Conservation (phyloP, 306 rosid genomes). For the Fragaria nilgerrensis region DNA sequence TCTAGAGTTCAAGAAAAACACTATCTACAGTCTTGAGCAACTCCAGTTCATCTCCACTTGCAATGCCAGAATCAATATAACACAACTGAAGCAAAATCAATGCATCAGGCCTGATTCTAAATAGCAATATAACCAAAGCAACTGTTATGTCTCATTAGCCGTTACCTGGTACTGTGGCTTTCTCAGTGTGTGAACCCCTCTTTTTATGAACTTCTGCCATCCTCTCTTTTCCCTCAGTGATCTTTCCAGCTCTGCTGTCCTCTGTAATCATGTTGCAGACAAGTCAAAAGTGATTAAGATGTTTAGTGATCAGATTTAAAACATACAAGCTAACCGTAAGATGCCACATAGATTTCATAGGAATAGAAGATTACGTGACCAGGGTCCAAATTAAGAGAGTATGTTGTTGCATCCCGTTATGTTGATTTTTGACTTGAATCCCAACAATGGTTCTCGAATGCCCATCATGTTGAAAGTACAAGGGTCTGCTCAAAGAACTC, state of each 20-base stretch:
- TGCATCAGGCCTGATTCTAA: slow-evolving; percentile 23
- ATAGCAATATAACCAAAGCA: background rate
- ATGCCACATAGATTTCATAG: background rate
- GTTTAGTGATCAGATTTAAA: background rate
- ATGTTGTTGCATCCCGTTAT: slow-evolving; percentile 33
- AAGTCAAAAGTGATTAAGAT: slow-evolving; percentile 9
- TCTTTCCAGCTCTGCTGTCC: slow-evolving; percentile 55
- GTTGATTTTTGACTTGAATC: slow-evolving; percentile 57
- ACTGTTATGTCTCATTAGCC: slow-evolving; percentile 4
- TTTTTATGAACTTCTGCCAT: slow-evolving; percentile 70
- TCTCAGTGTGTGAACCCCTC: slow-evolving; percentile 47
- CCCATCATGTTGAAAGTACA: slow-evolving; percentile 89
- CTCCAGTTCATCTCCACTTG: slow-evolving; percentile 53
- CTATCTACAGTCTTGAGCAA: slow-evolving; percentile 65
- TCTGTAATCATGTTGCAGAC: slow-evolving; percentile 41
- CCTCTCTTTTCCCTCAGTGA: slow-evolving; percentile 51
- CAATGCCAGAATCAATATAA: slow-evolving; percentile 73
- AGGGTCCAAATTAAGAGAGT: slow-evolving; percentile 66
- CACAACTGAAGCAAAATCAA: slow-evolving; percentile 59
- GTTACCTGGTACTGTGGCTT: no score
- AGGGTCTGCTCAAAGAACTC: slow-evolving; percentile 53
- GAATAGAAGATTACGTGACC: slow-evolving; percentile 53
- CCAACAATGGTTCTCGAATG: slow-evolving; percentile 88
- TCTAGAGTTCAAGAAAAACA: slow-evolving; percentile 59
- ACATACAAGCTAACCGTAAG: background rate